These are phyloP conservation scores for Boechera retrofracta DNA, from an alignment of 345 rosid species.

Conservation along the genomic window DNA sequence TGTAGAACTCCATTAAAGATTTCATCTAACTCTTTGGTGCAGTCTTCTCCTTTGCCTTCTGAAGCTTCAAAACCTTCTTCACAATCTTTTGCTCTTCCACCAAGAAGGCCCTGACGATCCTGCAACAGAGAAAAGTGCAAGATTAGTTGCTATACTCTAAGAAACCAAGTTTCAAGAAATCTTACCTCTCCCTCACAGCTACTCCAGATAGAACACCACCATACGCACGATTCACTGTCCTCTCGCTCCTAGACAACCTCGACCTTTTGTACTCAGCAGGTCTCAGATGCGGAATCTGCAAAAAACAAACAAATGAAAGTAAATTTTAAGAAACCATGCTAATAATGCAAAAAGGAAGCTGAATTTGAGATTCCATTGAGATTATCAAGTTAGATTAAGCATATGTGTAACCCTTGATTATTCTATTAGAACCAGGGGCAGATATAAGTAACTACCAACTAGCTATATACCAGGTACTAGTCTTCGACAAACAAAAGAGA, in stretches of 20 bases:
- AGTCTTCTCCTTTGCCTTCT: conserved; percentile 62
- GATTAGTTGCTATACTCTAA: background rate
- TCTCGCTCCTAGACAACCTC: conserved; percentile 69
- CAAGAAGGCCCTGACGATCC: conserved; percentile 72
- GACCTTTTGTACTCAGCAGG: conserved; percentile 86
- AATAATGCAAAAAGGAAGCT: background rate
- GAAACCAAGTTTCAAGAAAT: background rate
- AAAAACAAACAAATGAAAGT: background rate
- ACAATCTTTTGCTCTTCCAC: conserved; percentile 83
- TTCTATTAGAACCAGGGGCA: background rate
- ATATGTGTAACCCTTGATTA: background rate
- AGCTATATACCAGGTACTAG: background rate
- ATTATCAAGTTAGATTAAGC: background rate
- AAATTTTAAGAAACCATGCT: background rate
- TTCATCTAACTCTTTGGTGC: conserved; percentile 50
- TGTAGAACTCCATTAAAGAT: conserved; percentile 2
- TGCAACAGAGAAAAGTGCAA: conserved; percentile 23
- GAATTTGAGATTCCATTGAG: background rate
- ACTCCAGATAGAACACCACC: conserved; percentile 82
- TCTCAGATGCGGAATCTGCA: conserved; percentile 84
- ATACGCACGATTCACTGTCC: conserved; percentile 83
- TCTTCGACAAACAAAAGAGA: background rate
- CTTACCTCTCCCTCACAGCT: conserved; percentile 81
- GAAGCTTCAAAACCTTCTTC: conserved; percentile 72
- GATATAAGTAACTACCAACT: background rate